Evolutionary conservation across 257 asterid species (phyloP).

Genomic region (Coffea canephora): DNA sequence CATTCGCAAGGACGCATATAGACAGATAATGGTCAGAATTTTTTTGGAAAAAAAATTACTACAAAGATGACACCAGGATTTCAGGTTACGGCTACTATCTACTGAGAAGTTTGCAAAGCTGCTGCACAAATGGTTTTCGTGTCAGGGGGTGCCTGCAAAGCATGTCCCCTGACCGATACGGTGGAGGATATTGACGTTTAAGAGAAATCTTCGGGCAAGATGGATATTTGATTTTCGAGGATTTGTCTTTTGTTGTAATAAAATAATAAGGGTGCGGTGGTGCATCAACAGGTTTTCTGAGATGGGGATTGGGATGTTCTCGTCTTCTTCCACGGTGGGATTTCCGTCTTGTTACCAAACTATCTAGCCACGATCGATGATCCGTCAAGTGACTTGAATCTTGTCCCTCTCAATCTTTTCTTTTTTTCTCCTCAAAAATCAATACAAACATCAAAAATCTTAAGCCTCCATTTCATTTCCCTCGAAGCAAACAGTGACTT

Average conservation of each 20-base stretch:
- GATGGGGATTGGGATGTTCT: neutral
- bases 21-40: neutral
- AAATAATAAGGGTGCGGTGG: neutral
- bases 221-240: neutral
- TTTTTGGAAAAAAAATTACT: too few species aligned
- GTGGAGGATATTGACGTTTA: neutral
- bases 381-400: too few species aligned
- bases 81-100: neutral
- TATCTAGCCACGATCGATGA: neutral
- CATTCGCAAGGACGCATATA: neutral
- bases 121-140: neutral
- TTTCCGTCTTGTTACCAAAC: neutral
- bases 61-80: neutral
- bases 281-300: neutral
- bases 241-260: conserved; percentile 1
- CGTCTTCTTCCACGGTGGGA: neutral
- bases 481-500: too few species aligned
- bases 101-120: neutral
- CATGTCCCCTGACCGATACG: neutral
- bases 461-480: too few species aligned
- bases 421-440: too few species aligned
- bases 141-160: neutral
- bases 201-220: conserved; percentile 13
- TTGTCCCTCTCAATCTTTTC: too few species aligned
- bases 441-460: too few species aligned